Evolutionary conservation across 176 grass and related monocot species (phyloP).

Genomic region (Triticum dicoccoides): DNA sequence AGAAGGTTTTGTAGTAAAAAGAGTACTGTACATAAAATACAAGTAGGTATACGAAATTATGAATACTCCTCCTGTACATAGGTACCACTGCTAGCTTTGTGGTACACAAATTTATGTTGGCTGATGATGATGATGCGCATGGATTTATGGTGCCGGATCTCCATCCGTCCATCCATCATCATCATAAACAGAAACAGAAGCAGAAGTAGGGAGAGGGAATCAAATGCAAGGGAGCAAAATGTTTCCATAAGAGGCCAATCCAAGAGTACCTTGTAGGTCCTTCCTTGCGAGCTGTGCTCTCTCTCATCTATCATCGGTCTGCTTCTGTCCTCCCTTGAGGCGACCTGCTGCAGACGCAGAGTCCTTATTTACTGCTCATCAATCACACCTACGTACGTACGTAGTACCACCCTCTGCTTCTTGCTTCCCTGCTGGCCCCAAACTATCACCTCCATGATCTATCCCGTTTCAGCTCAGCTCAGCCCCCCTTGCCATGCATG

Average conservation of each 20-base stretch:
- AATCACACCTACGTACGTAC: neutral
- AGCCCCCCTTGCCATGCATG: neutral
- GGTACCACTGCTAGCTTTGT: neutral
- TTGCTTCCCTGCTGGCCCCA: neutral
- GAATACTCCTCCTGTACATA: neutral
- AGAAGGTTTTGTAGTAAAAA: neutral
- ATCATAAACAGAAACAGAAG: slow-evolving; percentile 28
- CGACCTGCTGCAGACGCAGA: slow-evolving; percentile 19
- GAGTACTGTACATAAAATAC: neutral
- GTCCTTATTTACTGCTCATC: slow-evolving; percentile 38
- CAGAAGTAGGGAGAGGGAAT: slow-evolving; percentile 27
- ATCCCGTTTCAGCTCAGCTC: slow-evolving; percentile 27
- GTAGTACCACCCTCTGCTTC: no score
- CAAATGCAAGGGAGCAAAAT: slow-evolving; percentile 42
- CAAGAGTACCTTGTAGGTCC: slow-evolving; percentile 50
- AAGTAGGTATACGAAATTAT: neutral
- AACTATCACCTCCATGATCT: slow-evolving; percentile 44
- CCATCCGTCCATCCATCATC: neutral
- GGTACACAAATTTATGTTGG: slow-evolving; percentile 13
- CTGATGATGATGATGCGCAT: neutral
- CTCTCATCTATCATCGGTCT: neutral
- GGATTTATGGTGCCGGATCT: slow-evolving; percentile 34
- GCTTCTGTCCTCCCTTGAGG: slow-evolving; percentile 34
- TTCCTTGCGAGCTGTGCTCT: neutral
- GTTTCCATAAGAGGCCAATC: slow-evolving; percentile 64